phyloP scores from a whole-genome alignment of 2,329 filamentous ascomycete species.

The Trichocomaceae sp. region DNA sequence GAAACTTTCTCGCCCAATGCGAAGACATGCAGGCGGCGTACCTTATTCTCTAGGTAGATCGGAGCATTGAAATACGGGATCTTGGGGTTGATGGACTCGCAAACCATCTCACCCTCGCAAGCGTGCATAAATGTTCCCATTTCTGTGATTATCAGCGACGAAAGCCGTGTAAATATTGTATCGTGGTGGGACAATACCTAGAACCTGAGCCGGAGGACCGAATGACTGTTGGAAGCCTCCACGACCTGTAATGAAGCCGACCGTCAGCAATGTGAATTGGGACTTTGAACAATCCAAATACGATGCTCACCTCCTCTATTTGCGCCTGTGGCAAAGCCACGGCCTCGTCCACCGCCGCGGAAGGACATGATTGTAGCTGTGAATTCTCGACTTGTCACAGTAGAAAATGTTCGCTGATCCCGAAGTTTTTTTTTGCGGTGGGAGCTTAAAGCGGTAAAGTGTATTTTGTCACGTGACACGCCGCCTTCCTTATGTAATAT shows the following conservation, averaged over 20 bases:
- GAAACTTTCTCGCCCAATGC: neutral
- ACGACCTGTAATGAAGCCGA: slow-evolving; percentile 42
- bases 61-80: slow-evolving; percentile 98
- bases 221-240: slow-evolving; percentile 57
- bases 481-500: slow-evolving; percentile 29
- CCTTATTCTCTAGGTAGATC: slow-evolving; percentile 98
- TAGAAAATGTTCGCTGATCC: slow-evolving; percentile 23
- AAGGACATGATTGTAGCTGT: slow-evolving; percentile 53
- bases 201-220: slow-evolving; percentile 56
- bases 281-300: neutral
- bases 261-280: slow-evolving; percentile 6
- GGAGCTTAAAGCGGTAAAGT: slow-evolving; percentile 41
- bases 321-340: slow-evolving; percentile 46
- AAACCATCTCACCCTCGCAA: slow-evolving; percentile 96
- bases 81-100: slow-evolving; percentile 90
- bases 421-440: slow-evolving; percentile 34
- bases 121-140: slow-evolving; percentile 93
- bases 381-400: slow-evolving; percentile 17
- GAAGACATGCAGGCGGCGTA: slow-evolving; percentile 28
- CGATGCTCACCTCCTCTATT: slow-evolving; percentile 42
- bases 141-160: slow-evolving; percentile 50
- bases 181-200: slow-evolving; percentile 38
- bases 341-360: slow-evolving; percentile 51
- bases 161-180: neutral
- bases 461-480: slow-evolving; percentile 31